These are phyloP conservation scores for Fusarium acutatum DNA, from an alignment of 2,329 filamentous ascomycete genomes.

Conservation along the genomic window DNA sequence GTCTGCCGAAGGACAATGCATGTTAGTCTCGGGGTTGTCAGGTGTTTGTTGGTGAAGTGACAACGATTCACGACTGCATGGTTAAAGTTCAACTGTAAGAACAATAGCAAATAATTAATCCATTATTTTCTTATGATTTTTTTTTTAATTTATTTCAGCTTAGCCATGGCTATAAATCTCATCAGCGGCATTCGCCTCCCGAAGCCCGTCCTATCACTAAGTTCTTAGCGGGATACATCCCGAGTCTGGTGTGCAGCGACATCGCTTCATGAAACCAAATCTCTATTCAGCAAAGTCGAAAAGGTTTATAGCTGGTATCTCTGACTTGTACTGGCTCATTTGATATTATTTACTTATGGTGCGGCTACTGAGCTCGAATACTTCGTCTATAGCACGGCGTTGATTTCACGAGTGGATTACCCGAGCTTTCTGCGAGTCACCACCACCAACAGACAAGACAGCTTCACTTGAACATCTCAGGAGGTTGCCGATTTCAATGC, in stretches of 20 bases:
- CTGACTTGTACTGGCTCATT: neutral
- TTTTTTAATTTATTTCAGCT: too few species aligned
- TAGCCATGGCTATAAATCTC: neutral
- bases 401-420: constrained; percentile 32
- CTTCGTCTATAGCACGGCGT: neutral
- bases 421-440: constrained; percentile 40
- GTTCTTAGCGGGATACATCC: constrained; percentile 20
- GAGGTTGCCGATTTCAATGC: constrained; percentile 41
- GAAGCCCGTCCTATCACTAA: constrained; percentile 4
- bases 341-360: neutral
- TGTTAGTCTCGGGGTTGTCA: neutral
- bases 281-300: neutral
- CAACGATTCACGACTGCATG: neutral
- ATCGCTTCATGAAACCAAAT: constrained; percentile 5
- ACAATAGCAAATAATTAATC: neutral
- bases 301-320: neutral
- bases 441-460: neutral
- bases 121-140: neutral
- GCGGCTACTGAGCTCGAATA: neutral
- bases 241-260: constrained; percentile 6
- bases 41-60: constrained; percentile 1
- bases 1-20: constrained; percentile 17
- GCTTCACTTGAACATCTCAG: constrained; percentile 1
- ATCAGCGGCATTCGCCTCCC: constrained; percentile 17
- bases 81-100: too few species aligned